Conservation (phyloP, 2,329 filamentous ascomycete genomes). For the Xylaria sp. region DNA sequence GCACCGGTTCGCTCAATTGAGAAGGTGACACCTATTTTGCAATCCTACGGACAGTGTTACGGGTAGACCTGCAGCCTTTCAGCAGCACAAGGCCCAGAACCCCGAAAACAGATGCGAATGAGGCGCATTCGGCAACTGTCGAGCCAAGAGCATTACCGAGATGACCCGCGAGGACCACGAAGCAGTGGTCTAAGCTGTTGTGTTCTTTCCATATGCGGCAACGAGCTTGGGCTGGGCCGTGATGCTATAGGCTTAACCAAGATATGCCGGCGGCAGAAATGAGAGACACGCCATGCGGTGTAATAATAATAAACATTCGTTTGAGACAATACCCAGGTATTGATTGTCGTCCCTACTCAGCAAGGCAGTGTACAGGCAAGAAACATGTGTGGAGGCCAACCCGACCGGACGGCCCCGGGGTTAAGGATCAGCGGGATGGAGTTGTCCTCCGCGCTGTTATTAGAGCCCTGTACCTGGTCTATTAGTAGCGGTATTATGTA, state of each 20-base stretch:
- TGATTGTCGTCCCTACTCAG: too few relatives aligned
- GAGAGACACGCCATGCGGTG: conserved; percentile 13
- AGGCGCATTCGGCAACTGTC: neutral
- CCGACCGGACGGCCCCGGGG: conserved; percentile 29
- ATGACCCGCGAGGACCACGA: neutral
- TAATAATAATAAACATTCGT: conserved; percentile 18
- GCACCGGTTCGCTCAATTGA: conserved; percentile 14
- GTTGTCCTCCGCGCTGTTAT: conserved; percentile 17
- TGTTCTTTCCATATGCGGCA: conserved; percentile 1
- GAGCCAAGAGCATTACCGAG: neutral
- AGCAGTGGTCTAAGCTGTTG: neutral
- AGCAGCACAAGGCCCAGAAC: neutral
- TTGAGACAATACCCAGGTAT: neutral
- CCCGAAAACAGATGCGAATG: neutral
- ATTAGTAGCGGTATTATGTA: too few relatives aligned
- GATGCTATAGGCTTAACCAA: conserved; percentile 5
- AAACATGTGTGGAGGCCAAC: conserved; percentile 13
- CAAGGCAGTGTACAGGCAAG: neutral
- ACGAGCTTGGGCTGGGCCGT: neutral
- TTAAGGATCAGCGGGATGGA: conserved; percentile 2
- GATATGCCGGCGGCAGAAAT: neutral
- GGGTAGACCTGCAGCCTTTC: neutral
- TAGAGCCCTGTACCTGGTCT: conserved; percentile 10
- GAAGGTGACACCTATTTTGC: conserved; percentile 2
- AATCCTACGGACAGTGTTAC: neutral